phyloP scores from a whole-genome alignment of 306 rosid genomes.

The Arachis hypogaea region DNA sequence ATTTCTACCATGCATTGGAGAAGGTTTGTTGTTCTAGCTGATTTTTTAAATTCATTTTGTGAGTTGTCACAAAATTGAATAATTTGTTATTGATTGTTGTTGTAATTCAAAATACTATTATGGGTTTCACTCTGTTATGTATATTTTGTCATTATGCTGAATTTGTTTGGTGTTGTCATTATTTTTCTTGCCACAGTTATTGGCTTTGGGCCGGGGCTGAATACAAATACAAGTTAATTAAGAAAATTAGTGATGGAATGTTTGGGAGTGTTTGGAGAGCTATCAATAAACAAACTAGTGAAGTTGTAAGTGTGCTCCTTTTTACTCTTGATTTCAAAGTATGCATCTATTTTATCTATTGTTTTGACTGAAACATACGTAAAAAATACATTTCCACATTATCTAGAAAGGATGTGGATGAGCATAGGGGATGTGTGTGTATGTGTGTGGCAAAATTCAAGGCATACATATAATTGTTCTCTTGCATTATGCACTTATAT shows the following conservation, averaged over 20 bases:
- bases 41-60: too few relatives aligned
- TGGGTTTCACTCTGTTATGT: too few relatives aligned
- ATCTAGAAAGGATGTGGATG: constrained; percentile 27
- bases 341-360: constrained; percentile 10
- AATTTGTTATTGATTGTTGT: too few relatives aligned
- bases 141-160: too few relatives aligned
- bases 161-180: too few relatives aligned
- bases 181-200: too few relatives aligned
- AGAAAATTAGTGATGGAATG: constrained; percentile 27
- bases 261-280: constrained; percentile 98
- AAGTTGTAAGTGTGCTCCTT: constrained; percentile 72
- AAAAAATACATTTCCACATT: not conserved
- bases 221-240: too few relatives aligned
- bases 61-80: too few relatives aligned
- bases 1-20: too few relatives aligned
- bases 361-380: constrained; percentile 9
- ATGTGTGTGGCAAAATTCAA: constrained; percentile 11
- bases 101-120: too few relatives aligned
- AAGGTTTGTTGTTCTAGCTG: too few relatives aligned
- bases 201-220: too few relatives aligned
- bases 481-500: constrained; percentile 34
- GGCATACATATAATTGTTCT: constrained; percentile 21
- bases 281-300: constrained; percentile 83
- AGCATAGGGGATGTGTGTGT: not conserved
- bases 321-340: constrained; percentile 13